Evolutionary conservation across 2,329 filamentous ascomycete genomes (phyloP).

Genomic region (Aureobasidium sp.): DNA sequence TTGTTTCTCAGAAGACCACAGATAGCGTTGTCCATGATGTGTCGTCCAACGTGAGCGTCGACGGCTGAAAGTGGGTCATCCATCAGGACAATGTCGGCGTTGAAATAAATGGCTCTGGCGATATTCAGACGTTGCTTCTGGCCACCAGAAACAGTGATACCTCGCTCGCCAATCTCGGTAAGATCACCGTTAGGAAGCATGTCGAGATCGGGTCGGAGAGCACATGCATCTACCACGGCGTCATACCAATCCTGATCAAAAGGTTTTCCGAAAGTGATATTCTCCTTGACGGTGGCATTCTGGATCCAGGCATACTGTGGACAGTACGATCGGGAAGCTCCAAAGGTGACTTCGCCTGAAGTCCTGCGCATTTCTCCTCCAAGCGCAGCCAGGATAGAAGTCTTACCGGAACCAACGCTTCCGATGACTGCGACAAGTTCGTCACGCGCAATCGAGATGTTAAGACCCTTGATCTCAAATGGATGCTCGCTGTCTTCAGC

Average conservation of each 20-base stretch:
- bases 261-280: conserved; percentile 83
- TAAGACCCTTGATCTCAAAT: conserved; percentile 64
- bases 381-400: conserved; percentile 76
- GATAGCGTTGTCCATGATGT: conserved; percentile 90
- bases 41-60: conserved; percentile 54
- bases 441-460: conserved; percentile 62
- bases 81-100: conserved; percentile 57
- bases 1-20: conserved; percentile 82
- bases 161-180: conserved; percentile 91
- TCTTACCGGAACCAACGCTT: conserved; percentile 84
- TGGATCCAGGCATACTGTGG: conserved; percentile 98
- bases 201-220: conserved; percentile 75
- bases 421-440: conserved; percentile 83
- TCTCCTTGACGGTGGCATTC: conserved; percentile 77
- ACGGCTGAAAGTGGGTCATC: conserved; percentile 56
- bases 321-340: conserved; percentile 79
- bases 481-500: conserved; percentile 55
- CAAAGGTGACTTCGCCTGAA: conserved; percentile 63
- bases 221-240: conserved; percentile 78
- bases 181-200: conserved; percentile 85
- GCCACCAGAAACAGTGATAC: conserved; percentile 90
- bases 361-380: conserved; percentile 93
- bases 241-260: conserved; percentile 70
- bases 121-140: conserved; percentile 96
- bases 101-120: conserved; percentile 65